phyloP scores from a whole-genome alignment of 2,329 filamentous ascomycete genomes.

The Colletotrichum sp. region DNA sequence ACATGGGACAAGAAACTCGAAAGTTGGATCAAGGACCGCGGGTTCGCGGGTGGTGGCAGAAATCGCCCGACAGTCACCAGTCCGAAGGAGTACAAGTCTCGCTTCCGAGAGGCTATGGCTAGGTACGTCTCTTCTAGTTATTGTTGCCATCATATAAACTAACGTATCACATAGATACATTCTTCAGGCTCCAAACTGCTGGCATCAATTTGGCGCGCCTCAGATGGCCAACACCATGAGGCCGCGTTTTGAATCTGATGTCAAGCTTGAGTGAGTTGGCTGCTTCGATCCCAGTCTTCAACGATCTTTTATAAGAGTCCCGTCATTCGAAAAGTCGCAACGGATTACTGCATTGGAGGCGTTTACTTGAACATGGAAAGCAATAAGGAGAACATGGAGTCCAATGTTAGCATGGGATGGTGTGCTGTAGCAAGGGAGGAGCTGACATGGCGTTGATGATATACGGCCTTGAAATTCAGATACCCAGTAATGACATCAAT shows the following conservation, averaged over 20 bases:
- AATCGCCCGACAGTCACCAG: constrained; percentile 94
- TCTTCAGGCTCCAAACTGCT: constrained; percentile 75
- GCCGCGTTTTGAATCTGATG: constrained; percentile 20
- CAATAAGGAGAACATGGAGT: neutral
- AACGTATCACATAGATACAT: constrained; percentile 61
- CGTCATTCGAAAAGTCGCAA: neutral
- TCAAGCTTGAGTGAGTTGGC: neutral
- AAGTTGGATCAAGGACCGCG: constrained; percentile 98
- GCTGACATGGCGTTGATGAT: constrained; percentile 4
- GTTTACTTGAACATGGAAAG: neutral
- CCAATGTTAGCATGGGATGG: neutral
- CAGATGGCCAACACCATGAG: constrained; percentile 16
- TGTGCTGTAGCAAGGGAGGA: neutral
- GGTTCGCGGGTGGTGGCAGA: constrained; percentile 75
- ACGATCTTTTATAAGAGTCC: neutral
- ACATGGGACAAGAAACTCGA: constrained; percentile 99
- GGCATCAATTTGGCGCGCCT: constrained; percentile 67
- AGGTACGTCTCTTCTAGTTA: constrained; percentile 61
- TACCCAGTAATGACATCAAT: constrained; percentile 12
- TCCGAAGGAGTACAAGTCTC: constrained; percentile 95
- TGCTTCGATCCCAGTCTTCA: neutral
- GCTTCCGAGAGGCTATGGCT: constrained; percentile 96
- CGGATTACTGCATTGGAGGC: constrained; percentile 1
- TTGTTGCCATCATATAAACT: neutral
- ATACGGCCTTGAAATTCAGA: constrained; percentile 12